A percentile compares a stretch with the other conserved stretches of the same genome.
Evolutionary conservation across 2,329 filamentous ascomycete genomes (phyloP).

Genomic region (Thermomyces lanuginosus): DNA sequence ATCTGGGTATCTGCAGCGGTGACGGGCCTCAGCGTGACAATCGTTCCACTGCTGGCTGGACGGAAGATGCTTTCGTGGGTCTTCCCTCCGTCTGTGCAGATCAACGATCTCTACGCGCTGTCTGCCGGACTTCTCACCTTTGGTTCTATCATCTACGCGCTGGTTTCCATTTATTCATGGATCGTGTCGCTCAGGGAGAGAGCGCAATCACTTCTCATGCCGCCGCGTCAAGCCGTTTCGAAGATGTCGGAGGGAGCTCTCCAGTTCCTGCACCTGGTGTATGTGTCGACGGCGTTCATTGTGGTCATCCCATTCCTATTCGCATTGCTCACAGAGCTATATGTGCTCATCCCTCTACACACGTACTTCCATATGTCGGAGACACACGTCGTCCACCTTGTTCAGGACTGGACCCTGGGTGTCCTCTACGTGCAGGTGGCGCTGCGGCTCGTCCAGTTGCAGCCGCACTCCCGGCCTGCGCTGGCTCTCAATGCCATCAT

Average conservation of each 20-base stretch:
- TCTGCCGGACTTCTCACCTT: slow-evolving; percentile 75
- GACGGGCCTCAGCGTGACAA: slow-evolving; percentile 70
- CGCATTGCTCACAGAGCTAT: slow-evolving; percentile 69
- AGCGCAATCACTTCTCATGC: slow-evolving; percentile 14
- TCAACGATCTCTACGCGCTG: slow-evolving; percentile 95
- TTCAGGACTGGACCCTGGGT: slow-evolving; percentile 88
- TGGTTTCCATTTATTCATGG: slow-evolving; percentile 31
- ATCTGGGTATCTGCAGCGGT: slow-evolving; percentile 89
- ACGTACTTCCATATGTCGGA: slow-evolving; percentile 44
- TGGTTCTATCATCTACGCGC: slow-evolving; percentile 48
- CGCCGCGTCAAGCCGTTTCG: slow-evolving; percentile 15
- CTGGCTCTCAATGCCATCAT: slow-evolving; percentile 59
- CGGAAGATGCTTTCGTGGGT: slow-evolving; percentile 58
- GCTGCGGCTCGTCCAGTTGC: slow-evolving; percentile 50
- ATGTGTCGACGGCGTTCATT: slow-evolving; percentile 58
- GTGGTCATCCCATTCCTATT: slow-evolving; percentile 70
- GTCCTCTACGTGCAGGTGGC: slow-evolving; percentile 76
- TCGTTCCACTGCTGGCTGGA: slow-evolving; percentile 73
- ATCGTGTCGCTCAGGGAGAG: slow-evolving; percentile 12
- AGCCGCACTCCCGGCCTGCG: slow-evolving; percentile 54
- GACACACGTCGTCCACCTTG: slow-evolving; percentile 49
- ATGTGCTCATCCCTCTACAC: slow-evolving; percentile 71
- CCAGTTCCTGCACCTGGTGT: slow-evolving; percentile 41
- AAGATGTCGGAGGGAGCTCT: slow-evolving; percentile 9
- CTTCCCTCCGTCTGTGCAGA: slow-evolving; percentile 53